Conservation (phyloP, 2,329 filamentous ascomycete genomes). For the Stemphylium beticola region DNA sequence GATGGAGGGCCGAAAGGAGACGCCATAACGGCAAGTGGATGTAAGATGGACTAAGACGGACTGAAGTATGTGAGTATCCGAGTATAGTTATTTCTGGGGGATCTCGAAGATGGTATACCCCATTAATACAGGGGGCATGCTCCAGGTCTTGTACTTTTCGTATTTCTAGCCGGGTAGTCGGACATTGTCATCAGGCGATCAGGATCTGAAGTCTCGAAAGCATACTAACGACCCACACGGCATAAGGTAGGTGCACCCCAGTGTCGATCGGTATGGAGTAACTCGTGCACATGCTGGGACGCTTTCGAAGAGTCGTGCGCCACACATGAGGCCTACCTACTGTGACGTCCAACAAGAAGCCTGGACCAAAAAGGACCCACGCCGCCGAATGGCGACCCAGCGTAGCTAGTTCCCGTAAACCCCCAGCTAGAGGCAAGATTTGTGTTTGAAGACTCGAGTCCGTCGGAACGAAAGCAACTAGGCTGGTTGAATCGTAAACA, state of each 20-base stretch:
- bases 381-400: background rate
- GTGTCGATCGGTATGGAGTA: conserved; percentile 9
- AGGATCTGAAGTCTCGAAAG: conserved; percentile 2
- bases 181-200: conserved; percentile 11
- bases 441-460: background rate
- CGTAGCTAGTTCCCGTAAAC: conserved; percentile 3
- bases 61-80: background rate
- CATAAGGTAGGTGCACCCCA: conserved; percentile 1
- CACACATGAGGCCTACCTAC: conserved; percentile 4
- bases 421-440: background rate
- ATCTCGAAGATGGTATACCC: conserved; percentile 6
- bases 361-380: conserved; percentile 5
- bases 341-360: conserved; percentile 7
- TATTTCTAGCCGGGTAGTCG: conserved; percentile 4
- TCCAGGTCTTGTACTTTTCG: conserved; percentile 8
- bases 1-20: conserved; percentile 4
- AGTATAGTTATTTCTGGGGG: background rate
- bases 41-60: background rate
- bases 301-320: conserved; percentile 6
- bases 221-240: conserved; percentile 9
- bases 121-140: conserved; percentile 8
- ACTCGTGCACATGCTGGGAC: background rate
- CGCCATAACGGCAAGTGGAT: conserved; percentile 1
- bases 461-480: background rate
- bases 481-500: background rate